Evolutionary conservation across 164 flowering plant genomes (phyloP), one percentile per base, ranked within the genome.

Genomic region (Nymphaea thermarum): DNA sequence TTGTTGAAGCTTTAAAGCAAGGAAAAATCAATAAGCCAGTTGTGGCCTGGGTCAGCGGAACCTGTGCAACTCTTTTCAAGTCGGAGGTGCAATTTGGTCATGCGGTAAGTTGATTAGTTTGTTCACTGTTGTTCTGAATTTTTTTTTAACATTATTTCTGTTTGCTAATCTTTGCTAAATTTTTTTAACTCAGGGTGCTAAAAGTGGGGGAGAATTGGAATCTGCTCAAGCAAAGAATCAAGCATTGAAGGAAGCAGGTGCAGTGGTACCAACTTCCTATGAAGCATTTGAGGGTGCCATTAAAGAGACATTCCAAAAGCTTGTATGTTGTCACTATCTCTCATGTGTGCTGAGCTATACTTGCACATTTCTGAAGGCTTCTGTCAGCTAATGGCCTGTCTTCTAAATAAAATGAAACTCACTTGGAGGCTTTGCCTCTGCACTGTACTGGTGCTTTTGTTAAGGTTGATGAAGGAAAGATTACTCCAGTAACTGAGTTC

Each of bases 1-100:
- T 95, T 42, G 94, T 95, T 70, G 99, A 95, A 81, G 99, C 99
- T 69, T 77, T 95, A 67, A 92, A 92, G 77, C 90, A 86, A 66
- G 97, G 99, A 42, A 95, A 89, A 77, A 82, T 95, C 64, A 82
- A 78, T 64, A 95, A 95, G 75, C 99, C 97, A 63, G 99, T 95
- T 45, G 98, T 92, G 77, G 98, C 98, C 59, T 95, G 98, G 99
- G 98, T 95, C 75, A 94, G 99, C 70, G 99, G 99, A 74, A 94
- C 99, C 43, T 94, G 99, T 80, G 99, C 99, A 53, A 78, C 84
- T 17, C 96, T 94, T 67, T 94, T 94, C 83, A 92, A 95, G 72
- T 95, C 98, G 62, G 99, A 95, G 87, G 99, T 95, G 55, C 99
- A 95, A 72, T 92, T 95, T 78, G 99, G 99, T 55, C 98, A 92